Evolutionary conservation across 371 early-diverging fungal species (phyloP), one percentile per base, ranked within the genome.

Genomic region (Choanephora cucurbitarum): DNA sequence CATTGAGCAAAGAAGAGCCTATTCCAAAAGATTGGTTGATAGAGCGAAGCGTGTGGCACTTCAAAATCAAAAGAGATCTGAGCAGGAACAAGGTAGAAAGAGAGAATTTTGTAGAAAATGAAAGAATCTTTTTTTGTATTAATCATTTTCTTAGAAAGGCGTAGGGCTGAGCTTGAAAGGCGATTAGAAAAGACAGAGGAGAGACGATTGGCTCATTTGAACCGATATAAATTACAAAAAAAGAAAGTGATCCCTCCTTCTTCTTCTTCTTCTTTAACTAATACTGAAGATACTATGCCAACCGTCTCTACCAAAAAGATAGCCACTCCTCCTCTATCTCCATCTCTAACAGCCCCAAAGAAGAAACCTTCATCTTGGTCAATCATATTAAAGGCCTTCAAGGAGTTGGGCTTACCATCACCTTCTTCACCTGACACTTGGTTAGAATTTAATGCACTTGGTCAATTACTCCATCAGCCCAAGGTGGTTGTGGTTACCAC

Each of bases 21-120:
- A 67, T 9, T 73, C 68, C 17, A 71, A 73, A 50, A 66, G 73
- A 41, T 50, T 61, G 11, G 72, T 77, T 5, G 77, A 77, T 49
- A 60, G 73, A 19, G 77, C 77, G 11, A 77, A 77, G 40, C 33
- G 57, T 7, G 66, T 69, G 21, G 77, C 68, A 17, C 62, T 59
- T 34, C 69, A 73, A 41, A 69, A 73, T 37, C 59, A 57, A 18
- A 60, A 19, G 56, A 59, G 56, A 44, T 66, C 55, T 45, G 59
- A 62, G 49, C 64, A 52, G 46, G 64, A 64, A 55, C 66, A 58
- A 57, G 65, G 65, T 64, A 42, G 47, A 47, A 19, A 49, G 31
- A 31, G 28, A 50, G 15, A 50, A 28, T 28, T 28, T 28, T 28
- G 28, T 46, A 18, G 63, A 45, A 57, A 42, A 54, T 58, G 40